A percentile compares a stretch with the other conserved stretches of the same genome.
phyloP scores from a whole-genome alignment of 257 asterid genomes.

The Rauvolfia tetraphylla region DNA sequence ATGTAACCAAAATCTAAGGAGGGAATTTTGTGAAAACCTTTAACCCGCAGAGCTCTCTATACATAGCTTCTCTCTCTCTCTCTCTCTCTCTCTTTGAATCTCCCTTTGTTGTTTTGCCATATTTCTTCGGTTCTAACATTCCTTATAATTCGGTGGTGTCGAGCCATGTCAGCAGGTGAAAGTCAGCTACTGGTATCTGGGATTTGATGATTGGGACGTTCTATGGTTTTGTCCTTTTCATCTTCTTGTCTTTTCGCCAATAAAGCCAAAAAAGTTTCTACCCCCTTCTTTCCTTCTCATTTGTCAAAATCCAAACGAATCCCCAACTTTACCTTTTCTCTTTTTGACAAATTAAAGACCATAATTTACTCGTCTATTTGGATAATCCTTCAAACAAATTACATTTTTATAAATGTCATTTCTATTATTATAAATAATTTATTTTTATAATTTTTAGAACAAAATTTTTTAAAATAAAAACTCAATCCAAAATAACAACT shows the following conservation, averaged over 20 bases:
- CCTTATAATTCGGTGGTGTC: conserved; percentile 36
- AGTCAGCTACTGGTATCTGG: conserved; percentile 37
- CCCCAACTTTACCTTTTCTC: not conserved
- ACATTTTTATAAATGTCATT: no score
- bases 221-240: conserved; percentile 38
- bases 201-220: conserved; percentile 49
- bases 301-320: not conserved
- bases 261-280: conserved; percentile 43
- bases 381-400: no score
- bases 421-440: no score
- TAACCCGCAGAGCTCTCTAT: conserved; percentile 12
- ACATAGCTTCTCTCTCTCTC: not conserved
- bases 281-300: no score
- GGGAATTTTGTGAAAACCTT: conserved; percentile 11
- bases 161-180: conserved; percentile 58
- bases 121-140: conserved; percentile 20
- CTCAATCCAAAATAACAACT: no score
- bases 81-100: conserved; percentile 22
- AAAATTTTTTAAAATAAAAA: no score
- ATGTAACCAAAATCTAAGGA: conserved; percentile 3
- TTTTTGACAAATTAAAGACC: not conserved
- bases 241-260: conserved; percentile 22
- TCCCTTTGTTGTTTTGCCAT: conserved; percentile 4
- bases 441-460: no score
- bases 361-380: no score